Evolutionary conservation across 139 green algal genomes (phyloP).

Genomic region (Chlorella sp.): DNA sequence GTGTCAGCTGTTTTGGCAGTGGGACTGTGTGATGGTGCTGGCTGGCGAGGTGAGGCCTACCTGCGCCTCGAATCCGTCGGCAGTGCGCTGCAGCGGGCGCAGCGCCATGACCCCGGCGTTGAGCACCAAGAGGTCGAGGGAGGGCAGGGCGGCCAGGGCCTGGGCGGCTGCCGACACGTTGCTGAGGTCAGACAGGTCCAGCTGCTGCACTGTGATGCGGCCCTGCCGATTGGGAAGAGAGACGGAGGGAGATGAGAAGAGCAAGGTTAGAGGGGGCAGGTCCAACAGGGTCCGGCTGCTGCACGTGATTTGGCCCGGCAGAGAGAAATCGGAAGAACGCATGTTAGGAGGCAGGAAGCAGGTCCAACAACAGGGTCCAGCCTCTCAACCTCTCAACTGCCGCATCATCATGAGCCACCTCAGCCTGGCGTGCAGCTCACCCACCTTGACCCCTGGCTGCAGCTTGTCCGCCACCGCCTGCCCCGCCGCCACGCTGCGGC

Average conservation of each 20-base stretch:
- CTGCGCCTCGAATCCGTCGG: conserved; percentile 76
- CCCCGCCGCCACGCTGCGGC: conserved; percentile 57
- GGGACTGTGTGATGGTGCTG: too few relatives aligned
- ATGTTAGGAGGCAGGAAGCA: too few relatives aligned
- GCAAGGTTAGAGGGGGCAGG: too few relatives aligned
- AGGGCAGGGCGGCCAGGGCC: conserved; percentile 49
- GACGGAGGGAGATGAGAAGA: background rate
- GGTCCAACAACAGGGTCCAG: too few relatives aligned
- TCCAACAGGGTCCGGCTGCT: too few relatives aligned
- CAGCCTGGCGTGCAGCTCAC: background rate
- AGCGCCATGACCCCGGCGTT: conserved; percentile 82
- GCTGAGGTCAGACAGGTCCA: conserved; percentile 73
- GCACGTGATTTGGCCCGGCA: too few relatives aligned
- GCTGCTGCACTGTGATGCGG: conserved; percentile 36
- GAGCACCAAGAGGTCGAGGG: conserved; percentile 80
- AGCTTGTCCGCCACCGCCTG: conserved; percentile 2
- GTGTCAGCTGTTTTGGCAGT: too few relatives aligned
- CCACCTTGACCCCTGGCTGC: background rate
- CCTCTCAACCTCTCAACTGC: too few relatives aligned
- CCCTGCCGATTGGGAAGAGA: conserved; percentile 29
- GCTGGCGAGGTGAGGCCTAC: too few relatives aligned
- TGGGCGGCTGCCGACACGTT: conserved; percentile 60
- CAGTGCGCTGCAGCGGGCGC: conserved; percentile 64
- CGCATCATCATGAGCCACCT: background rate
- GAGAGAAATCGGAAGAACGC: too few relatives aligned